phyloP scores from a whole-genome alignment of 2,329 filamentous ascomycete genomes.

The Scytalidium lignicola region DNA sequence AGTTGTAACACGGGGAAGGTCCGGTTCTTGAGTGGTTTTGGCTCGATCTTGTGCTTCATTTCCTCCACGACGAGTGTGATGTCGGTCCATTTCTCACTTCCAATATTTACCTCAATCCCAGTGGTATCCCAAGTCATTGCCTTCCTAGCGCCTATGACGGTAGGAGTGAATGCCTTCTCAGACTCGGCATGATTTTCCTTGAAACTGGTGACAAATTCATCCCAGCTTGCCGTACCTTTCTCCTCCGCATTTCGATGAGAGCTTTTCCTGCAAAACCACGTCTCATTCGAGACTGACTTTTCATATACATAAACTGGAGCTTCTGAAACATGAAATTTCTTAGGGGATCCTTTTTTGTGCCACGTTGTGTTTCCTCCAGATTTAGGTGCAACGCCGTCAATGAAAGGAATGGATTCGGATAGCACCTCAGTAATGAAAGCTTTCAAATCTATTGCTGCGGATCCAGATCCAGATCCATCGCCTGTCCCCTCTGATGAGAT shows the following conservation, averaged over 20 bases:
- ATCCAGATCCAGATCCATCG: slow-evolving; percentile 7
- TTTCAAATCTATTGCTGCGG: slow-evolving; percentile 29
- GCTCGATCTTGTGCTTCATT: slow-evolving; percentile 59
- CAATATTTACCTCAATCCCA: slow-evolving; percentile 34
- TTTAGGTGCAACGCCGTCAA: slow-evolving; percentile 47
- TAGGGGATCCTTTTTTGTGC: slow-evolving; percentile 42
- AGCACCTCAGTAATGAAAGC: slow-evolving; percentile 49
- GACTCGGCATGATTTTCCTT: slow-evolving; percentile 51
- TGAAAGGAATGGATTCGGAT: slow-evolving; percentile 54
- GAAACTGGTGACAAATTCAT: slow-evolving; percentile 57
- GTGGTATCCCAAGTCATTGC: slow-evolving; percentile 41
- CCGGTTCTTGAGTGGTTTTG: slow-evolving; percentile 54
- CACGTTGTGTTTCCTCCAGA: slow-evolving; percentile 34
- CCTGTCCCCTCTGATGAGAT: slow-evolving; percentile 9
- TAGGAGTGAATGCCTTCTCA: slow-evolving; percentile 55
- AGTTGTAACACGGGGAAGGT: slow-evolving; percentile 64
- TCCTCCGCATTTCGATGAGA: slow-evolving; percentile 49
- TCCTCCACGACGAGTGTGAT: slow-evolving; percentile 52
- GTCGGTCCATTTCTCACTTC: slow-evolving; percentile 36
- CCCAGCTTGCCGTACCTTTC: slow-evolving; percentile 53
- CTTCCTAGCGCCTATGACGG: slow-evolving; percentile 40
- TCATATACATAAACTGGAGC: slow-evolving; percentile 50
- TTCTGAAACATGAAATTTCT: slow-evolving; percentile 42
- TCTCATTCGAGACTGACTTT: slow-evolving; percentile 46
- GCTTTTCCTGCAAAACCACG: slow-evolving; percentile 61